phyloP scores from a whole-genome alignment of 176 grass and related monocot genomes.

The Musa troglodytarum region DNA sequence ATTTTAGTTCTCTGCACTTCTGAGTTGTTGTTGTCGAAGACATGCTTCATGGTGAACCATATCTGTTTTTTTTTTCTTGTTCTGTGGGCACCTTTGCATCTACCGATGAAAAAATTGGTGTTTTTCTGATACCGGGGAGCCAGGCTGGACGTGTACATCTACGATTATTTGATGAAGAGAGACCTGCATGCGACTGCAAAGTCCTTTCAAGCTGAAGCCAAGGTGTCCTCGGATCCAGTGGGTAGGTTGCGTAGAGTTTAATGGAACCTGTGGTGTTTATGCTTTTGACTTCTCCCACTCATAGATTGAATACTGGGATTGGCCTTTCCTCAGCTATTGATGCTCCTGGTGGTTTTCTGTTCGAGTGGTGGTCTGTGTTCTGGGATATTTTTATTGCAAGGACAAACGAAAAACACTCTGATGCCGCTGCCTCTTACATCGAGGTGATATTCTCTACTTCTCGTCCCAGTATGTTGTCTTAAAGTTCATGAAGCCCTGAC shows the following conservation, averaged over 20 bases:
- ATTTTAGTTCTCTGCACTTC: too few species aligned
- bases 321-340: constrained; percentile 65
- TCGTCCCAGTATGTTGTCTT: not conserved
- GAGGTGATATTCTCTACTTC: constrained; percentile 36
- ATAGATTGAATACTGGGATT: constrained; percentile 7
- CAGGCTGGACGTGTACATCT: constrained; percentile 99
- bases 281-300: not conserved
- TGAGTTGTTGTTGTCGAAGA: too few species aligned
- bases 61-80: not conserved
- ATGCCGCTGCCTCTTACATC: constrained; percentile 93
- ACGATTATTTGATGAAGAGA: constrained; percentile 99
- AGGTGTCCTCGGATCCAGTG: constrained; percentile 97
- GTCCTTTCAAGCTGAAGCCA: constrained; percentile 99
- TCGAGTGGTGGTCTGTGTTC: constrained; percentile 99
- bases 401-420: constrained; percentile 98
- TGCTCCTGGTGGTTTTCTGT: constrained; percentile 98
- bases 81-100: too few species aligned
- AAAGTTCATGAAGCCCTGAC: not conserved
- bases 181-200: constrained; percentile 98
- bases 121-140: constrained; percentile 22
- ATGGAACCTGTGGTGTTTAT: not conserved
- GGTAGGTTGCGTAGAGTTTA: constrained; percentile 41
- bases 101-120: not conserved
- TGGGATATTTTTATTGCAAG: constrained; percentile 99
- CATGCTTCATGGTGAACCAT: not conserved